Conservation (phyloP, 108 stramenopile genomes). For the Phaeodactylum tricornutum region DNA sequence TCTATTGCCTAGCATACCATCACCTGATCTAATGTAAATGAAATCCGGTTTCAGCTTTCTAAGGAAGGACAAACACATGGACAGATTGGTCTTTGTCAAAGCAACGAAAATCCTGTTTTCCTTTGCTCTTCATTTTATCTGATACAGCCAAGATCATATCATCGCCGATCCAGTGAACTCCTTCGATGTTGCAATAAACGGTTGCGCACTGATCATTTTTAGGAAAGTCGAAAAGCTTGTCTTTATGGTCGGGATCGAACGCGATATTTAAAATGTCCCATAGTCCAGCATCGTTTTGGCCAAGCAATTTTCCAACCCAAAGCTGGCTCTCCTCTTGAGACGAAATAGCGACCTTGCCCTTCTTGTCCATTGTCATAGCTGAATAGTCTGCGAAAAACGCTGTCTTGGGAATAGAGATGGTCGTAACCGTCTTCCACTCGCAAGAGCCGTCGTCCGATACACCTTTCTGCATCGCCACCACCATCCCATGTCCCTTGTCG, state of each 20-base stretch:
- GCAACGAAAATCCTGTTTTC: slow-evolving; percentile 43
- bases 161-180: slow-evolving; percentile 56
- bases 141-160: slow-evolving; percentile 58
- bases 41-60: no score
- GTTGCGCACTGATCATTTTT: slow-evolving; percentile 36
- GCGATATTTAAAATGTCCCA: slow-evolving; percentile 37
- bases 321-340: slow-evolving; percentile 58
- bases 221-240: slow-evolving; percentile 42
- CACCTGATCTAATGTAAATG: no score
- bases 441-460: slow-evolving; percentile 16
- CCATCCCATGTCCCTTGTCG: slow-evolving; percentile 47
- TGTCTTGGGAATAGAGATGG: slow-evolving; percentile 33
- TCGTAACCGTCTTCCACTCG: slow-evolving; percentile 38
- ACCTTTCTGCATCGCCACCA: slow-evolving; percentile 52
- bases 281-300: slow-evolving; percentile 18
- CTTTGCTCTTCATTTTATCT: slow-evolving; percentile 65
- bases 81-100: slow-evolving; percentile 66
- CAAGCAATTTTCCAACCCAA: slow-evolving; percentile 46
- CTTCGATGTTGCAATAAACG: slow-evolving; percentile 75
- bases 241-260: slow-evolving; percentile 22
- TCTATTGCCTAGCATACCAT: no score
- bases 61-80: slow-evolving; percentile 62
- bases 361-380: slow-evolving; percentile 32
- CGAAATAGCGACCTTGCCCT: slow-evolving; percentile 46
- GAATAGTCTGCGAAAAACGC: slow-evolving; percentile 66